Conservation (phyloP, 2,329 filamentous ascomycete species). For the Neurospora sp. region DNA sequence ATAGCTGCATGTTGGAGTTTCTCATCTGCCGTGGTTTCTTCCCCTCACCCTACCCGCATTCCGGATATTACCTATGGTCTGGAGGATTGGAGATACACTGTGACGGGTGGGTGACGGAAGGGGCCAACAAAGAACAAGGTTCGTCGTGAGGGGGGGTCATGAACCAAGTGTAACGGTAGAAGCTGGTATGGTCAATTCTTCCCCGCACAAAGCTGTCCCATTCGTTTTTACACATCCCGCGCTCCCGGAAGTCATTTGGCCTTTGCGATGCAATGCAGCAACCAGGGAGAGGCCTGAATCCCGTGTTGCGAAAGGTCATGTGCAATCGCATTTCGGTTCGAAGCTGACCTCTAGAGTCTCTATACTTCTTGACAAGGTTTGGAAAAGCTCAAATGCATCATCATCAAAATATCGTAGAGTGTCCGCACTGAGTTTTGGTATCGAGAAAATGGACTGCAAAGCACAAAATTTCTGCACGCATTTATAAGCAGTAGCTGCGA, state of each 20-base stretch:
- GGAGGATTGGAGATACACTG: not conserved
- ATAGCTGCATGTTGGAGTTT: not conserved
- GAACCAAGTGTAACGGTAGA: not conserved
- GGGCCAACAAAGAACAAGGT: not conserved
- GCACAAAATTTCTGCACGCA: fast-evolving
- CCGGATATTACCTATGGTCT: not conserved
- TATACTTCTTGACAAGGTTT: fast-evolving
- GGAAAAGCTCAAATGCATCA: not conserved
- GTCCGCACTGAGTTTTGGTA: not conserved
- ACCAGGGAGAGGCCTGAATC: not conserved
- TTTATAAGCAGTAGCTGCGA: not conserved
- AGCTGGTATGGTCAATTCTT: not conserved
- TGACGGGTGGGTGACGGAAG: not conserved
- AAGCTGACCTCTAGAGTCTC: fast-evolving
- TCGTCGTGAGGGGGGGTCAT: not conserved
- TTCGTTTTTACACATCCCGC: not conserved
- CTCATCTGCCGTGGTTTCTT: not conserved
- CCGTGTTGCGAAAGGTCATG: not conserved
- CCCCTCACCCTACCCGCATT: not conserved
- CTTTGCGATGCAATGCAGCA: not conserved
- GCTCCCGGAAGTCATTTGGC: not conserved
- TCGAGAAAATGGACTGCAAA: not conserved
- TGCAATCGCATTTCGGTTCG: fast-evolving
- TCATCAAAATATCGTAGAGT: fast-evolving
- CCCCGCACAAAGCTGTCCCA: too few species aligned